Evolutionary conservation across 495 filamentous ascomycete genomes (phyloP).

Genomic region (Opeltia flavorubescens): DNA sequence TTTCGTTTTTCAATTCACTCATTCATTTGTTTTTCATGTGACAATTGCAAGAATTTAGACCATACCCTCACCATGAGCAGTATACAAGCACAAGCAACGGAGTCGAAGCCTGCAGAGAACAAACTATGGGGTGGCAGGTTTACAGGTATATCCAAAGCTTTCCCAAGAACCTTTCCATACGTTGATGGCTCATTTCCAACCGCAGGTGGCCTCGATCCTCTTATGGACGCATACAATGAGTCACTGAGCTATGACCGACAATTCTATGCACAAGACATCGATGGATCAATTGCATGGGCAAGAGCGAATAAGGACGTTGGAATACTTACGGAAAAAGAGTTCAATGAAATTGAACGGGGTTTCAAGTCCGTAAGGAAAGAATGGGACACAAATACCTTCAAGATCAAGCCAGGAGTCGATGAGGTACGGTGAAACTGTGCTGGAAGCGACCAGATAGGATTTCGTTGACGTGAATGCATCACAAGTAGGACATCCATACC

Average conservation of each 20-base stretch:
- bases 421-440: constrained; percentile 26
- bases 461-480: constrained; percentile 4
- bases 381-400: constrained; percentile 51
- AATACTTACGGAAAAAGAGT: constrained; percentile 64
- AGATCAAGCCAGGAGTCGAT: constrained; percentile 46
- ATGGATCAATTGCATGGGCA: constrained; percentile 74
- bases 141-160: constrained; percentile 38
- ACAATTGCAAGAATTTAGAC: too few relatives aligned
- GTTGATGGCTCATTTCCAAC: background rate
- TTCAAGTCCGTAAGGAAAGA: constrained; percentile 59
- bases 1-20: background rate
- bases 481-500: constrained; percentile 57
- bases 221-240: constrained; percentile 84
- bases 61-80: background rate
- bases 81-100: background rate
- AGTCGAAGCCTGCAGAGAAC: constrained; percentile 18
- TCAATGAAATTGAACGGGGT: constrained; percentile 60
- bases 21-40: too few relatives aligned
- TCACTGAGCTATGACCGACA: constrained; percentile 73
- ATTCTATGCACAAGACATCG: constrained; percentile 70
- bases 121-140: constrained; percentile 79
- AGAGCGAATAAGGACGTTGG: constrained; percentile 64
- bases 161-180: constrained; percentile 16
- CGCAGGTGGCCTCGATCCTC: constrained; percentile 63
- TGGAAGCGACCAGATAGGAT: background rate